phyloP scores from a whole-genome alignment of 169 alveolate genomes.

The Babesia bigemina region DNA sequence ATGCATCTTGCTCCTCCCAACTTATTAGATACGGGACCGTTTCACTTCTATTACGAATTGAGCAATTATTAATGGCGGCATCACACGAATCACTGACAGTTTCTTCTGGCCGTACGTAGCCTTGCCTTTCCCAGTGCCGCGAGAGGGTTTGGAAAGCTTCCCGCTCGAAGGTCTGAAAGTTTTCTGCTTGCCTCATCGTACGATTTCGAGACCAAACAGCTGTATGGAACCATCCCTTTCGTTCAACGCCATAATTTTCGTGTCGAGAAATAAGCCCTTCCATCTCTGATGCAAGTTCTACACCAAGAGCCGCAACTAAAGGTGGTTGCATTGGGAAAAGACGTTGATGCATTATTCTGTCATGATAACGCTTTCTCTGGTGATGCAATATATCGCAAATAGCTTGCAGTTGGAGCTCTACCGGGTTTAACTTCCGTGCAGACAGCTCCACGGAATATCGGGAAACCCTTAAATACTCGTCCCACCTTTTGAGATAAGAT shows the following conservation, averaged over 20 bases:
- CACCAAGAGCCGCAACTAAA: slow-evolving; percentile 42
- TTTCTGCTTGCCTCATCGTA: neutral
- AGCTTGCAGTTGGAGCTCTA: slow-evolving; percentile 57
- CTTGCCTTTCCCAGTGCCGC: slow-evolving; percentile 35
- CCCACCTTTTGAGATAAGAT: slow-evolving; percentile 20
- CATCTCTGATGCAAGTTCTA: slow-evolving; percentile 40
- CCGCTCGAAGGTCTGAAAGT: slow-evolving; percentile 15
- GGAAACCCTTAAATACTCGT: slow-evolving; percentile 23
- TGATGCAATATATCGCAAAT: slow-evolving; percentile 37
- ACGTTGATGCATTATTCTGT: neutral
- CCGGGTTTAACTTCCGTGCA: slow-evolving; percentile 38
- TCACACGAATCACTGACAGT: neutral
- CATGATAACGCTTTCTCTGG: slow-evolving; percentile 20
- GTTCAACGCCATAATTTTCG: slow-evolving; percentile 3
- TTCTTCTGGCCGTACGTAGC: neutral
- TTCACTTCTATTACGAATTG: slow-evolving; percentile 13
- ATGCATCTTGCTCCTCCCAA: neutral
- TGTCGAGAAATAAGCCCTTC: slow-evolving; percentile 36
- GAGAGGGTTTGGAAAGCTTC: slow-evolving; percentile 31
- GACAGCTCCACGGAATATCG: slow-evolving; percentile 5
- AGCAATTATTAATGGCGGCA: slow-evolving; percentile 11
- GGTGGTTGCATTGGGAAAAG: slow-evolving; percentile 20
- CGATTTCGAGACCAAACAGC: neutral
- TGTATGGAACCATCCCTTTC: neutral
- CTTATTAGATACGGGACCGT: slow-evolving; percentile 24